Evolutionary conservation across 1,139 yeast genomes (phyloP), one percentile per base, ranked within the genome.

Genomic region (Martiniozyma asiatica): DNA sequence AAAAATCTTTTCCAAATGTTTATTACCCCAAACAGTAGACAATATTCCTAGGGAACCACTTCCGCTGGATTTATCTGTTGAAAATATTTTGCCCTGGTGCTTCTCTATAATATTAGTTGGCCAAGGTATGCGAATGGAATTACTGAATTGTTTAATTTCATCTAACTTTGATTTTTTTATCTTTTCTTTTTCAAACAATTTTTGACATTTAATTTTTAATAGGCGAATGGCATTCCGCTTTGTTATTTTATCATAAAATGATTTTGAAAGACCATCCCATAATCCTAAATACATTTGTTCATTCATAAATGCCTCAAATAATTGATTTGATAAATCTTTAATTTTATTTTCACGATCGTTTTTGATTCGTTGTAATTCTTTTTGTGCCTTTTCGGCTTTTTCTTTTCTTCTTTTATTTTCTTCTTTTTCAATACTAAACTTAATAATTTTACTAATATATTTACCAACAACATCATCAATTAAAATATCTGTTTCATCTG

Each of bases 291-390:
- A 68, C 0, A 68, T 45, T 22, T 65, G 53, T 40, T 79, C 87
- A 23, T 66, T 61, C 27, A 80, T 42, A 43, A 80, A 75, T 1
- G 84, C 80, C 9, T 53, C 48, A 38, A 61, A 77, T 1, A 79
- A 49, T 24, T 72, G 76, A 2, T 49, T 46, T 1, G 74, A 45
- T 11, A 74, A 52, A 0, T 55, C 39, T 74, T 49, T 0, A 64
- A 38, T 4, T 41, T 32, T 3, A 39, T 37, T 26, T 64, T 57
- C 12, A 5, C 26, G 21, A n/a, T n/a, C n/a, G n/a, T n/a, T n/a
- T n/a, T n/a, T n/a, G n/a, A n/a, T n/a, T 8, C 18, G 6, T 22
- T 30, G 14, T 6, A 16, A 9, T 11, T 17, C n/a, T 12, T 6
- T 9, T 9, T 14, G 12, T n/a, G 8, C 3, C 16, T 18, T 29